Conservation (phyloP, 1,139 yeast genomes). For the Hyphopichia burtonii region DNA sequence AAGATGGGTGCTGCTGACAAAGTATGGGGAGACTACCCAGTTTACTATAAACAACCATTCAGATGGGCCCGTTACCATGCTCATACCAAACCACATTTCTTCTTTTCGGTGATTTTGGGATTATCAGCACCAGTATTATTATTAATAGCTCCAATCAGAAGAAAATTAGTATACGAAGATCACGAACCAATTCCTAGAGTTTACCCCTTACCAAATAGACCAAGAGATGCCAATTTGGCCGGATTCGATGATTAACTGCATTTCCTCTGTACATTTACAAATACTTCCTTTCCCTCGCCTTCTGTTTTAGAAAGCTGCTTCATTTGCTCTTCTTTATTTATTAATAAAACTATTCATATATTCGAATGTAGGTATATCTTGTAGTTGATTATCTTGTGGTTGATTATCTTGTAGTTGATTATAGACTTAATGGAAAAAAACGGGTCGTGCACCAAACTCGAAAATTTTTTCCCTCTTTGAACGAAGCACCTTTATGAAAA, state of each 20-base stretch:
- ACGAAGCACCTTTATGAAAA: too few species aligned
- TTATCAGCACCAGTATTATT: constrained; percentile 65
- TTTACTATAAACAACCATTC: constrained; percentile 60
- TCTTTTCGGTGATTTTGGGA: constrained; percentile 68
- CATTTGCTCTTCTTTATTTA: not conserved
- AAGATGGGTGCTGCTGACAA: constrained; percentile 25
- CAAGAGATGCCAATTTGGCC: constrained; percentile 47
- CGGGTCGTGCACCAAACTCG: not conserved
- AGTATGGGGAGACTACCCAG: constrained; percentile 57
- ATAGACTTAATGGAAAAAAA: too few species aligned
- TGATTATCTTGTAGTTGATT: too few species aligned
- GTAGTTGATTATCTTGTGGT: too few species aligned
- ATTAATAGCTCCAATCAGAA: constrained; percentile 67
- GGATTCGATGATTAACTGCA: constrained; percentile 53
- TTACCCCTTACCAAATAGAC: constrained; percentile 66
- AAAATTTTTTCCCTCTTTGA: not conserved
- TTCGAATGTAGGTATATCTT: too few species aligned
- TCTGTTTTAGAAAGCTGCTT: not conserved
- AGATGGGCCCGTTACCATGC: constrained; percentile 80
- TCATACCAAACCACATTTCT: constrained; percentile 75
- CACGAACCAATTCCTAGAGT: constrained; percentile 66
- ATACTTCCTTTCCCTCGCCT: not conserved
- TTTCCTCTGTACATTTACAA: not conserved
- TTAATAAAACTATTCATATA: not conserved
- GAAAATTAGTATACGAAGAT: constrained; percentile 65